These are phyloP conservation scores for Phaffomyces opuntiae DNA, from an alignment of 805 yeast genomes.

Conservation along the genomic window DNA sequence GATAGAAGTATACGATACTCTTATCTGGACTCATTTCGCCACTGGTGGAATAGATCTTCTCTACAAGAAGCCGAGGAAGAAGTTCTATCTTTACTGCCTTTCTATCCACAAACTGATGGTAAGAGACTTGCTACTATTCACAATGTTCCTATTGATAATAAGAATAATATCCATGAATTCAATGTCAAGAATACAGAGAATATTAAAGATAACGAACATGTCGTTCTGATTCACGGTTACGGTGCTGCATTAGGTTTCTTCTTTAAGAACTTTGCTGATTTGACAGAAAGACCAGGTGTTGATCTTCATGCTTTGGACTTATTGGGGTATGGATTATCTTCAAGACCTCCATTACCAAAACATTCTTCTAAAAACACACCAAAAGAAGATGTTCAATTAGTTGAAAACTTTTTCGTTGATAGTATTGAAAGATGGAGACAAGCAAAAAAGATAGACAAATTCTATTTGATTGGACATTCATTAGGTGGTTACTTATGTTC, in stretches of 20 bases:
- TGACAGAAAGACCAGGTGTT: conserved; percentile 44
- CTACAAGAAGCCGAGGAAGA: conserved; percentile 36
- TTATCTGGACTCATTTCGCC: conserved; percentile 30
- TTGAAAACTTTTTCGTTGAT: conserved; percentile 31
- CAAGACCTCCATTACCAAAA: conserved; percentile 38
- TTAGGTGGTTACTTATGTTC: conserved; percentile 64
- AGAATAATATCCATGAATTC: conserved; percentile 63
- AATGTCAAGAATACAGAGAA: conserved; percentile 41
- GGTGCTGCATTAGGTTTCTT: conserved; percentile 82
- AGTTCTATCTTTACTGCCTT: conserved; percentile 52
- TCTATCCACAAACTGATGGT: conserved; percentile 47
- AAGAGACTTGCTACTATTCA: conserved; percentile 39
- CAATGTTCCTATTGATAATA: conserved; percentile 47
- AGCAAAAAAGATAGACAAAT: conserved; percentile 37
- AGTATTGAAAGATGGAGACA: conserved; percentile 57
- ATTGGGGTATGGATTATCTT: conserved; percentile 56
- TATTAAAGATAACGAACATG: conserved; percentile 30
- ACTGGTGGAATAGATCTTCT: conserved; percentile 35
- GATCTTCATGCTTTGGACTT: conserved; percentile 55
- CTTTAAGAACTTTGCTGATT: conserved; percentile 51
- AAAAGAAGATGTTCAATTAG: conserved; percentile 24
- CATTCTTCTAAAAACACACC: conserved; percentile 9
- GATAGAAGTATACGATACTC: conserved; percentile 8
- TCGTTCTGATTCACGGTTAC: conserved; percentile 77
- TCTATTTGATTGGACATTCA: conserved; percentile 62